phyloP scores from a whole-genome alignment of 306 rosid species.

The Glycine soja region DNA sequence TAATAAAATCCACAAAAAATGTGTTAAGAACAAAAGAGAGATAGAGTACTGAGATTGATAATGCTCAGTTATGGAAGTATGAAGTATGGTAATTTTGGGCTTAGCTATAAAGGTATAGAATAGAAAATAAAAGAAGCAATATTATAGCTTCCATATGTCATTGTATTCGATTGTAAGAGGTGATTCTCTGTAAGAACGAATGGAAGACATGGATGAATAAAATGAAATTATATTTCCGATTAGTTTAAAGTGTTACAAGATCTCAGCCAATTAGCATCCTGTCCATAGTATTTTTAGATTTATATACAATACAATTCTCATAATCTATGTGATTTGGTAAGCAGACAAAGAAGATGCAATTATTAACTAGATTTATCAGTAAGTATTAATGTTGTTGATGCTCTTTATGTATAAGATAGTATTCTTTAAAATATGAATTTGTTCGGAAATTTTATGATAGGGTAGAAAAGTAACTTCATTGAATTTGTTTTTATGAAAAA shows the following conservation, averaged over 20 bases:
- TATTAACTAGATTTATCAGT: neutral
- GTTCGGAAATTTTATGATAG: neutral
- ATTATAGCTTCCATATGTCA: slow-evolving; percentile 22
- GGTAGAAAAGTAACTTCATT: neutral
- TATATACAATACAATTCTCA: neutral
- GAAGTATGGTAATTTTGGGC: neutral
- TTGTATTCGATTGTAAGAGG: slow-evolving; percentile 1
- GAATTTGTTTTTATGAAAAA: neutral
- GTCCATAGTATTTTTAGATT: neutral
- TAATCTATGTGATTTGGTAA: neutral
- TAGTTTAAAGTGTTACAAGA: neutral
- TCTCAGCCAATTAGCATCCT: neutral
- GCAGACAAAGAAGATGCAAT: neutral
- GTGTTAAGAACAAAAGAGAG: no score
- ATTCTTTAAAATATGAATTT: neutral
- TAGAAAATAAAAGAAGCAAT: neutral
- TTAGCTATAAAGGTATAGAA: neutral
- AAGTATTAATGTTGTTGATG: neutral
- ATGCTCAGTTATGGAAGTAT: neutral
- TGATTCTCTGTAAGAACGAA: neutral
- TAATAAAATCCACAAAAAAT: no score
- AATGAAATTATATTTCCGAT: neutral
- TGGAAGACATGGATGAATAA: slow-evolving; percentile 23
- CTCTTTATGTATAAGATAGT: neutral
- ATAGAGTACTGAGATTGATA: no score